Percentiles rank a stretch among this genome's conserved stretches.
Evolutionary conservation across 129 eudicot genomes (phyloP).

Genomic region (Solidago caesia): DNA sequence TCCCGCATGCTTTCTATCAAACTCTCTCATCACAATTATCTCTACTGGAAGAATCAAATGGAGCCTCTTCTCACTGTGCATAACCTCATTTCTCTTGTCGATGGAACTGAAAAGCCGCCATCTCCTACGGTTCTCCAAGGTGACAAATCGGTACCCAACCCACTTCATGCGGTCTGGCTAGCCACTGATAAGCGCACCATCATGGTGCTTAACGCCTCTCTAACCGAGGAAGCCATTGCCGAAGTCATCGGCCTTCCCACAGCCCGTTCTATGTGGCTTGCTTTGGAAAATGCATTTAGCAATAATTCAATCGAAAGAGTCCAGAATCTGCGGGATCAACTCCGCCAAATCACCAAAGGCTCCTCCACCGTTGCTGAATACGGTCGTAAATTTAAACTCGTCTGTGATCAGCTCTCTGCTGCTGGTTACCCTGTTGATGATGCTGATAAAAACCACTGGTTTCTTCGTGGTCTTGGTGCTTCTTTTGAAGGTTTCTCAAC

Average conservation of each 20-base stretch:
- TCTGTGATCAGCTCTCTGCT: background rate
- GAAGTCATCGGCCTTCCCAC: background rate
- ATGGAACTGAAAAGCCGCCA: too few relatives aligned
- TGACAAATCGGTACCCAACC: background rate
- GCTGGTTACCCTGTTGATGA: background rate
- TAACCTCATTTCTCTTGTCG: too few relatives aligned
- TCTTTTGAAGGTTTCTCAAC: background rate
- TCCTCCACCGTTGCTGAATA: background rate
- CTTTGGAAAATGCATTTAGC: background rate
- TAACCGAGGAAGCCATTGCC: background rate
- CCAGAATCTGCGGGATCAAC: background rate
- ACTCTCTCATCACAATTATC: too few relatives aligned
- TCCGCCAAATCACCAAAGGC: background rate
- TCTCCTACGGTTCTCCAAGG: background rate
- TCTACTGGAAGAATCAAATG: too few relatives aligned
- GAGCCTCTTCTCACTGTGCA: too few relatives aligned
- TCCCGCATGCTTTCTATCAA: too few relatives aligned
- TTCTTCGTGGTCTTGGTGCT: background rate
- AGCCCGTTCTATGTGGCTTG: background rate
- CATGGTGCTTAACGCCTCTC: background rate
- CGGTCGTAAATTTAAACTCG: background rate
- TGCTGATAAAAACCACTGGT: background rate
- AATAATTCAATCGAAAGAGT: background rate
- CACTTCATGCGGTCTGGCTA: background rate
- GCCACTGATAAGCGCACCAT: background rate